These are phyloP conservation scores for Cyberlindnera euphorbiae DNA, from an alignment of 805 yeast genomes.

Conservation along the genomic window DNA sequence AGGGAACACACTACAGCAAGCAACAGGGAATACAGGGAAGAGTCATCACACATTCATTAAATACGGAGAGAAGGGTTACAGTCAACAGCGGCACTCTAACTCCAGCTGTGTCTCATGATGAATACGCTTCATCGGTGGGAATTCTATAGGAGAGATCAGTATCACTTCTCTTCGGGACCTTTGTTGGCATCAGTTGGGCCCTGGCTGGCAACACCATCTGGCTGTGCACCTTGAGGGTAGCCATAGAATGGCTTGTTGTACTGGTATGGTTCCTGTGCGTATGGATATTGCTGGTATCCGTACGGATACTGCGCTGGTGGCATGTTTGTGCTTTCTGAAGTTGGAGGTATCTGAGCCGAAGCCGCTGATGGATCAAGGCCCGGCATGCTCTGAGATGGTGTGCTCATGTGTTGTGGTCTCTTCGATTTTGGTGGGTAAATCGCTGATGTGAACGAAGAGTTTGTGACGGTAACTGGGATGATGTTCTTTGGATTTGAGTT, in stretches of 20 bases:
- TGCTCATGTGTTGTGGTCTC: slow-evolving; percentile 3
- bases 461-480: slow-evolving; percentile 26
- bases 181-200: slow-evolving; percentile 1
- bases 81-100: no score
- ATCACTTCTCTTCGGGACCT: slow-evolving; percentile 2
- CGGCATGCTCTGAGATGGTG: neutral
- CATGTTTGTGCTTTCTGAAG: slow-evolving; percentile 6
- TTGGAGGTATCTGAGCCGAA: neutral
- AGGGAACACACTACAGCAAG: no score
- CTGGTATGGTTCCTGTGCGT: slow-evolving; percentile 8
- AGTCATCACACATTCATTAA: no score
- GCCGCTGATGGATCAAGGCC: neutral
- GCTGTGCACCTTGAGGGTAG: slow-evolving; percentile 5
- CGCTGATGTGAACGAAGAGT: slow-evolving; percentile 20
- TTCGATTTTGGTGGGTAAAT: slow-evolving; percentile 19
- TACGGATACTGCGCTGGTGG: slow-evolving; percentile 12
- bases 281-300: slow-evolving; percentile 14
- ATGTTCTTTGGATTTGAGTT: slow-evolving; percentile 26
- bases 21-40: no score
- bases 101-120: no score
- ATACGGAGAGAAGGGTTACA: no score
- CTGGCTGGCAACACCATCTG: neutral
- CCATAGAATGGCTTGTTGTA: slow-evolving; percentile 9
- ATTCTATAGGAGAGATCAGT: neutral
- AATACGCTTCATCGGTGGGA: no score